Conservation (phyloP, 2,329 filamentous ascomycete species). For the Chalaropsis ovoidea region DNA sequence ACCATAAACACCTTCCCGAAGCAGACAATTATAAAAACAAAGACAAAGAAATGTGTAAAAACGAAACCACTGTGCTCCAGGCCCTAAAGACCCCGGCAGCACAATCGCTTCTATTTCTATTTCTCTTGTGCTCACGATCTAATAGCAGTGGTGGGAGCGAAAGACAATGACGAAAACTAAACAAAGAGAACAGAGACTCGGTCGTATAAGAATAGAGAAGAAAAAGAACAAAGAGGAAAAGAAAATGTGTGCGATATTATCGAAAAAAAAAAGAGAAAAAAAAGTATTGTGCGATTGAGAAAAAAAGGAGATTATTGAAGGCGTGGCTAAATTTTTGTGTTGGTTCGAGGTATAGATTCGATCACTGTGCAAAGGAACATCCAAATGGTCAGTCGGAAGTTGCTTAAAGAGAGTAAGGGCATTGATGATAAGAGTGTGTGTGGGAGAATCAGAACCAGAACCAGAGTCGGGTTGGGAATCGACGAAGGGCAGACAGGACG, state of each 20-base stretch:
- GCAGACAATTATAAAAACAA: neutral
- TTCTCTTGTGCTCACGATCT: neutral
- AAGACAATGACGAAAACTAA: constrained; percentile 7
- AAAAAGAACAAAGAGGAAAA: constrained; percentile 11
- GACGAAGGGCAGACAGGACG: neutral
- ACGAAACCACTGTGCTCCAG: neutral
- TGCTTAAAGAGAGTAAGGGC: neutral
- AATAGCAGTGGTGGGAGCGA: neutral
- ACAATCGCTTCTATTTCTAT: neutral
- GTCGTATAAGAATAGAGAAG: constrained; percentile 8
- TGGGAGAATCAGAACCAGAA: neutral
- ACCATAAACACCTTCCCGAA: neutral
- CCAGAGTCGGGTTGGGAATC: neutral
- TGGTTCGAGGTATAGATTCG: neutral
- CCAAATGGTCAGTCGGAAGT: constrained; percentile 1
- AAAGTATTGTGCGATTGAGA: neutral
- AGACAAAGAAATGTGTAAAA: constrained; percentile 1
- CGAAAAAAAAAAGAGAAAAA: constrained; percentile 6
- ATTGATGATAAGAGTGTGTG: neutral
- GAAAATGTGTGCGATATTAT: constrained; percentile 11
- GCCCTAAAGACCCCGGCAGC: neutral
- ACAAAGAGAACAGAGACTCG: neutral
- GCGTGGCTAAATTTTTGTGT: neutral
- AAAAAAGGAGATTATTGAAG: constrained; percentile 13
- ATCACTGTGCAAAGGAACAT: constrained; percentile 1